A percentile compares a stretch with the other conserved stretches of the same genome.
Conservation (phyloP, 345 rosid genomes). For the Lagerstroemia speciosa region DNA sequence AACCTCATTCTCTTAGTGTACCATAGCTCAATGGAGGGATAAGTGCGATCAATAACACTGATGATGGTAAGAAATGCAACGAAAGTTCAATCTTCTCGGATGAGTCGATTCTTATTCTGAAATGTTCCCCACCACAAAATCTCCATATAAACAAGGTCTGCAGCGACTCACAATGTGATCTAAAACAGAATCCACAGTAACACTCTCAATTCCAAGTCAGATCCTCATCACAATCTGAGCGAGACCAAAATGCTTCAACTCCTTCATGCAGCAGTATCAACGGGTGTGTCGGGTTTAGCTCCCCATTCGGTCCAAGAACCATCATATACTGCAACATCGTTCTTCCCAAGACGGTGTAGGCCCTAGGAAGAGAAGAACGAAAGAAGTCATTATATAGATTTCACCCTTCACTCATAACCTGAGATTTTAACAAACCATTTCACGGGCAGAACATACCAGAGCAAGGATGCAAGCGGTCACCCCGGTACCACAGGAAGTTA, state of each 20-base stretch:
- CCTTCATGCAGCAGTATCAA: conserved; percentile 12
- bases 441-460: conserved; percentile 42
- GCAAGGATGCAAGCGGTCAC: conserved; percentile 86
- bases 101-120: not conserved
- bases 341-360: conserved; percentile 77
- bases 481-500: conserved; percentile 86
- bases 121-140: not conserved
- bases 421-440: not conserved
- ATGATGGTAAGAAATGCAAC: not conserved
- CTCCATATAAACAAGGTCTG: not conserved
- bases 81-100: not conserved
- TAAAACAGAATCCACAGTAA: too few relatives aligned
- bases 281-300: conserved; percentile 54
- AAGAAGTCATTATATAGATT: not conserved
- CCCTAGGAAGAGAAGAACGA: conserved; percentile 38
- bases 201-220: too few relatives aligned
- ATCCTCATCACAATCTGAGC: too few relatives aligned
- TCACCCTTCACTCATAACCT: not conserved
- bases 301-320: conserved; percentile 99
- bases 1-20: not conserved
- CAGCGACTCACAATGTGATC: not conserved
- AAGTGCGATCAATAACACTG: not conserved
- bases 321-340: conserved; percentile 78
- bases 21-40: too few relatives aligned
- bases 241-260: too few relatives aligned